phyloP scores from a whole-genome alignment of 192 early-diverging fungal genomes.

The Coemansia sp. region DNA sequence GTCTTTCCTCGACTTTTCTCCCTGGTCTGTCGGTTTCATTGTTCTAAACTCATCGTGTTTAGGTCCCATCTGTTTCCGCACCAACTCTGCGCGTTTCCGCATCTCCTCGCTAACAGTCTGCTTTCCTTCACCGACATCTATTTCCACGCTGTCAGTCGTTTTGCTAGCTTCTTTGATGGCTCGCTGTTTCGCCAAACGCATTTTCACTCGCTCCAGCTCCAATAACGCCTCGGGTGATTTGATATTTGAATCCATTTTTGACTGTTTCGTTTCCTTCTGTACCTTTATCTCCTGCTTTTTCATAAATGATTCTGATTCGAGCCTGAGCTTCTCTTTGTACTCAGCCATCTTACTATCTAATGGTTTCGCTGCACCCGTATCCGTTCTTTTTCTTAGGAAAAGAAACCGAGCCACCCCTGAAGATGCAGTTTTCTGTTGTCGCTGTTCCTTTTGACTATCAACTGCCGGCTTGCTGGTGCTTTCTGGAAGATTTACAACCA shows the following conservation, averaged over 20 bases:
- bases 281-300: not conserved
- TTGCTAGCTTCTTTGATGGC: not conserved
- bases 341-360: not conserved
- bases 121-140: not conserved
- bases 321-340: slow-evolving; percentile 9
- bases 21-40: not conserved
- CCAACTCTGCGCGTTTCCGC: not conserved
- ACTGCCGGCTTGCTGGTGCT: not conserved
- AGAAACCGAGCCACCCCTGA: not conserved
- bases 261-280: not conserved
- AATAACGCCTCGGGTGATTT: no score
- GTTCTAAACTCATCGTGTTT: not conserved
- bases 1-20: not conserved
- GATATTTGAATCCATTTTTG: no score
- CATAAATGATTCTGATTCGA: not conserved
- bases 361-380: not conserved
- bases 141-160: not conserved
- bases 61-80: not conserved
- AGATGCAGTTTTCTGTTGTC: not conserved
- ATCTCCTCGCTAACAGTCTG: not conserved
- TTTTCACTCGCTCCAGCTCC: no score
- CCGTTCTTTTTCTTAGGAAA: not conserved
- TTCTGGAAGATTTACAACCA: not conserved
- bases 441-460: not conserved
- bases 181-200: not conserved